Percentiles rank a stretch among this genome's conserved stretches.
Evolutionary conservation across 2,329 filamentous ascomycete genomes (phyloP).

Genomic region (Plenodomus tracheiphilus): DNA sequence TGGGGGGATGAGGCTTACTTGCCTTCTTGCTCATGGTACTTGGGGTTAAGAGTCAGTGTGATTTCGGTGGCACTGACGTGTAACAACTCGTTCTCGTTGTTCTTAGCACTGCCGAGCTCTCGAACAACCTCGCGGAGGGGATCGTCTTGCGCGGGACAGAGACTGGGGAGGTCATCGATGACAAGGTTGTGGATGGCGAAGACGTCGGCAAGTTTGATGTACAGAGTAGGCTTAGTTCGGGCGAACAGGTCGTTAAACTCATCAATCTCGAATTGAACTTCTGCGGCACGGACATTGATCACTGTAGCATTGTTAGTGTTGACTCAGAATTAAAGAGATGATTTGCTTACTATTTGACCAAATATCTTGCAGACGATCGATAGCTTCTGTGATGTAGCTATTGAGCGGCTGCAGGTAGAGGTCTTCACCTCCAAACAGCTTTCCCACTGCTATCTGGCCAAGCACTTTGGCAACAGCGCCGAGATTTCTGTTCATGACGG

Average conservation of each 20-base stretch:
- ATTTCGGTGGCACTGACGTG: conserved; percentile 87
- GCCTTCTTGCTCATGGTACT: conserved; percentile 82
- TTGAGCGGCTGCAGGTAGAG: conserved; percentile 95
- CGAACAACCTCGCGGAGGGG: conserved; percentile 87
- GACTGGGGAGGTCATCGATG: conserved; percentile 72
- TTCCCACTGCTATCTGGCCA: conserved; percentile 83
- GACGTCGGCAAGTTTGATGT: conserved; percentile 98
- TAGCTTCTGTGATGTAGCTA: conserved; percentile 82
- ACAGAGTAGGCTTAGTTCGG: conserved; percentile 95
- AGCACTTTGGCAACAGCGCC: conserved; percentile 90
- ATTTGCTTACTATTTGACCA: conserved; percentile 63
- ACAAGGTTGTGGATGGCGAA: conserved; percentile 94
- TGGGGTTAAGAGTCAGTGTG: conserved; percentile 85
- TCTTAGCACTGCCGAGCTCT: conserved; percentile 93
- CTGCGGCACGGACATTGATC: conserved; percentile 82
- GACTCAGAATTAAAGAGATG: background rate
- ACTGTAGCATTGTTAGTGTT: conserved; percentile 54
- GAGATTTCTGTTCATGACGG: conserved; percentile 90
- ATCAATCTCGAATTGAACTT: conserved; percentile 94
- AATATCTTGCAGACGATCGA: conserved; percentile 76
- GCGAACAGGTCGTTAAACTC: conserved; percentile 98
- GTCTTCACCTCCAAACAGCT: conserved; percentile 90
- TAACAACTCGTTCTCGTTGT: conserved; percentile 90
- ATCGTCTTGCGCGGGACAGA: conserved; percentile 83
- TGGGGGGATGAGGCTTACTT: conserved; percentile 23